A percentile compares a stretch with the other conserved stretches of the same genome.
These are phyloP conservation scores for Pistacia atlantica DNA, from an alignment of 345 rosid species.

Conservation along the genomic window DNA sequence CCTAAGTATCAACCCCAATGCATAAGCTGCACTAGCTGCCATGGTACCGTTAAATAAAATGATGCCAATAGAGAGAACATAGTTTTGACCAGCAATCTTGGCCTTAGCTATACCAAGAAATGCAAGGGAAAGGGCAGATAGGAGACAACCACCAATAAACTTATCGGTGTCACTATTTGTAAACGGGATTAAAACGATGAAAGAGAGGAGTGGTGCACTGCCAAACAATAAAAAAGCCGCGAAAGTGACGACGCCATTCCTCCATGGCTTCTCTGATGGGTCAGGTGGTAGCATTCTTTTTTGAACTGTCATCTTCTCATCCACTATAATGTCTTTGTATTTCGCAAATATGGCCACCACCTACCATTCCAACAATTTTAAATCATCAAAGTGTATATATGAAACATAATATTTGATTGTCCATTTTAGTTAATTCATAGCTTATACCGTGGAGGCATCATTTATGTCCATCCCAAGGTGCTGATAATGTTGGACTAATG, in stretches of 20 bases:
- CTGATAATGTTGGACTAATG: too few species aligned
- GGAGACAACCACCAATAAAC: conserved; percentile 40
- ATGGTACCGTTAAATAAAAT: conserved; percentile 33
- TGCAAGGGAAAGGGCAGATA: conserved; percentile 39
- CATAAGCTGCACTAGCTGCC: conserved; percentile 45
- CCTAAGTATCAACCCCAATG: conserved; percentile 36
- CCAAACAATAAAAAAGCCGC: conserved; percentile 39
- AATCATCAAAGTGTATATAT: too few species aligned
- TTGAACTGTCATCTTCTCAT: conserved; percentile 35
- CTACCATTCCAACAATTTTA: conserved; percentile 11
- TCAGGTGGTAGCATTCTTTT: conserved; percentile 27
- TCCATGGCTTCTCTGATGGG: conserved; percentile 37
- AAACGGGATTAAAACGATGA: conserved; percentile 44
- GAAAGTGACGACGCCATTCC: conserved; percentile 39
- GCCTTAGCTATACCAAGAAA: conserved; percentile 45
- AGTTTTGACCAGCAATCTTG: conserved; percentile 35
- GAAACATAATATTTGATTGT: not conserved
- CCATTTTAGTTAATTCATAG: not conserved
- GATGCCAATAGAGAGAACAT: conserved; percentile 18
- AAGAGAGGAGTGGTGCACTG: conserved; percentile 44
- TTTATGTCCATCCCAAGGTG: conserved; percentile 38
- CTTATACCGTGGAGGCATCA: conserved; percentile 36
- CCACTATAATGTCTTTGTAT: conserved; percentile 38
- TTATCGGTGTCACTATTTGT: conserved; percentile 27
- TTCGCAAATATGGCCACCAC: conserved; percentile 38